Conservation (phyloP, 768 basidiomycete genomes). For the Leucocoprinus leucothites region DNA sequence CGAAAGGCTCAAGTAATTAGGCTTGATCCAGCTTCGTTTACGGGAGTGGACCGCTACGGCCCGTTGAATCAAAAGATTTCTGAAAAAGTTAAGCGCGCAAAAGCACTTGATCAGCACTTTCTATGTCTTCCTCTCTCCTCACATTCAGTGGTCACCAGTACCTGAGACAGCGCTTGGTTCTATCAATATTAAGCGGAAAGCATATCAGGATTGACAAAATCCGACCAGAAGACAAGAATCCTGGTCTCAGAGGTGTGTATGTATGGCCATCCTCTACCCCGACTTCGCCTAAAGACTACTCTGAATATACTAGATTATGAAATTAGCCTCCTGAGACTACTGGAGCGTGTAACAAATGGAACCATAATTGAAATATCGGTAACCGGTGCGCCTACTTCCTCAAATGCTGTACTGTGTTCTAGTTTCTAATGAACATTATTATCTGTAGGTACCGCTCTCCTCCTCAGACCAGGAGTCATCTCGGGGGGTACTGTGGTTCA, state of each 20-base stretch:
- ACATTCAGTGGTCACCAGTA: conserved; percentile 79
- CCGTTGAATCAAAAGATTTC: neutral
- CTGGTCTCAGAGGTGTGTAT: conserved; percentile 79
- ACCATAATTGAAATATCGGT: conserved; percentile 94
- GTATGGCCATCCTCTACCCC: conserved; percentile 1
- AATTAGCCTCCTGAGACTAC: conserved; percentile 79
- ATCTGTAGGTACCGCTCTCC: conserved; percentile 76
- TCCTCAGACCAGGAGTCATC: conserved; percentile 91
- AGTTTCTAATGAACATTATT: neutral
- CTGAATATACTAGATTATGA: conserved; percentile 85
- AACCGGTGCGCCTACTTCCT: conserved; percentile 65
- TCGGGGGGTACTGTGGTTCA: conserved; percentile 78
- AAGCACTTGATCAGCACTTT: conserved; percentile 2
- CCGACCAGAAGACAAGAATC: conserved; percentile 88
- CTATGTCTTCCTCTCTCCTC: conserved; percentile 45
- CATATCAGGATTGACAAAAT: conserved; percentile 84
- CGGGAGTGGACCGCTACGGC: neutral
- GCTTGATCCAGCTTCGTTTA: neutral
- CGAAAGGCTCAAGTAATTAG: no score
- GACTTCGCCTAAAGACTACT: neutral
- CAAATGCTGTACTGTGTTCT: no score
- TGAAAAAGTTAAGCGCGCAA: neutral
- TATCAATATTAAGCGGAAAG: conserved; percentile 89
- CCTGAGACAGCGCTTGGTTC: conserved; percentile 79
- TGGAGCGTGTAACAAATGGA: conserved; percentile 93